These are phyloP conservation scores for Jackrogersella minutella DNA, from an alignment of 495 filamentous ascomycete species.

Conservation along the genomic window DNA sequence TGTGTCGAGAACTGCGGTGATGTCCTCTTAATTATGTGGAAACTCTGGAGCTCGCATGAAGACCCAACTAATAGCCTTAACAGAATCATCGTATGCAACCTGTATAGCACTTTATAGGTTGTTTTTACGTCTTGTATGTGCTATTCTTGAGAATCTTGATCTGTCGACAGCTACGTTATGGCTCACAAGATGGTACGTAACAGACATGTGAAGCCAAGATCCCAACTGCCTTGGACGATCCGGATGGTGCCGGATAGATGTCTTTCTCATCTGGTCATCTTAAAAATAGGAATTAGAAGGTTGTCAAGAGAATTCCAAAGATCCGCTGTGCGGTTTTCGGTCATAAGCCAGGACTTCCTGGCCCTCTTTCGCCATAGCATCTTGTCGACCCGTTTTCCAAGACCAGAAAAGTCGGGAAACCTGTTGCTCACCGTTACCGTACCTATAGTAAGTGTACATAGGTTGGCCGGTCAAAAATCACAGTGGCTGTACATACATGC, in stretches of 20 bases:
- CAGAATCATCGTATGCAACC: slow-evolving; percentile 12
- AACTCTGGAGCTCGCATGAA: slow-evolving; percentile 3
- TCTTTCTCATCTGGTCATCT: neutral
- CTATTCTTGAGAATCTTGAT: slow-evolving; percentile 20
- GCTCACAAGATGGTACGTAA: slow-evolving; percentile 14
- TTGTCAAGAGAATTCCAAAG: slow-evolving; percentile 10
- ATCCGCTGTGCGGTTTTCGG: slow-evolving; percentile 8
- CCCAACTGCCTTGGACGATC: slow-evolving; percentile 22
- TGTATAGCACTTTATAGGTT: neutral
- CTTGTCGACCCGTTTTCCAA: neutral
- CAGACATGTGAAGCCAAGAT: slow-evolving; percentile 12
- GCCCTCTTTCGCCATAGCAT: neutral
- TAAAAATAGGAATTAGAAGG: slow-evolving; percentile 20
- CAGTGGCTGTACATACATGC: slow-evolving; percentile 1
- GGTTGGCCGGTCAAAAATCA: slow-evolving; percentile 9
- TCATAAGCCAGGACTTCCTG: neutral
- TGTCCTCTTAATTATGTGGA: neutral
- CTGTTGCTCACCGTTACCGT: neutral
- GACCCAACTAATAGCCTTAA: neutral
- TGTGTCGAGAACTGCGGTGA: slow-evolving; percentile 16
- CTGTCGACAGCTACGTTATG: neutral
- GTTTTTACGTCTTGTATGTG: no score
- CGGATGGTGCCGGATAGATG: slow-evolving; percentile 26
- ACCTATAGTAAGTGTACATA: neutral
- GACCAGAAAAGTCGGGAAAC: neutral